Evolutionary conservation across 352 stramenopile genomes (phyloP), one percentile per base, ranked within the genome.

Genomic region (Globisporangium acanthophoron): DNA sequence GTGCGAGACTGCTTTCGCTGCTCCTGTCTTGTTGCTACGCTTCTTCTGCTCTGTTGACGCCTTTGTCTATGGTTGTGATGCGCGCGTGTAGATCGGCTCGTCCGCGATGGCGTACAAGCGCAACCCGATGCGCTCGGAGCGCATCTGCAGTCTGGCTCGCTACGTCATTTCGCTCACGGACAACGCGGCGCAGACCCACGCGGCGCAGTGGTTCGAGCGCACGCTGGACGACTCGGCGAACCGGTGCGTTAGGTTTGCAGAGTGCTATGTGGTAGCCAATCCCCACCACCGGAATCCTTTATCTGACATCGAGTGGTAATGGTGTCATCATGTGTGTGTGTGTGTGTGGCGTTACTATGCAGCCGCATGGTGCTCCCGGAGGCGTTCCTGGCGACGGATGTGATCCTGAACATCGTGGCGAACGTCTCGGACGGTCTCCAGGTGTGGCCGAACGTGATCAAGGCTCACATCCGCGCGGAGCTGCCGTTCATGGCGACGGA

Each of bases 71-170:
- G 21, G 21, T 24, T 24, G 21, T 24, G 21, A 24, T 24, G 21
- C 16, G 3, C 13, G 18, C 8, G 8, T 52, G 20, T 51, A 85
- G 73, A 99, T 99, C 65, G 97, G 97, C 11, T 98, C 92, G 35
- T 98, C 90, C 40, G 97, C 97, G 50, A 99, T 99, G 97, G 96
- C 97, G 0, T 99, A 99, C 92, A 99, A 99, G 82, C 92, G 97
- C 60, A 99, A 99, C 82, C 97, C 97, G 50, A 99, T 99, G 97
- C 90, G 97, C 48, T 98, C 81, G 53, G 97, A 99, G 74, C 90
- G 97, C 63, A 97, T 98, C 53, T 99, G 97, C 74, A 98, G 92
- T 69, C 72, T 99, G 18, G 89, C 96, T 46, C 86, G 97, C 66
- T 99, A 99, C 75, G 90, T 99, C 41, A 99, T 99, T 71, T 96